These are phyloP conservation scores for Calocybe gangraenosa DNA, from an alignment of 768 basidiomycete species.

Conservation along the genomic window DNA sequence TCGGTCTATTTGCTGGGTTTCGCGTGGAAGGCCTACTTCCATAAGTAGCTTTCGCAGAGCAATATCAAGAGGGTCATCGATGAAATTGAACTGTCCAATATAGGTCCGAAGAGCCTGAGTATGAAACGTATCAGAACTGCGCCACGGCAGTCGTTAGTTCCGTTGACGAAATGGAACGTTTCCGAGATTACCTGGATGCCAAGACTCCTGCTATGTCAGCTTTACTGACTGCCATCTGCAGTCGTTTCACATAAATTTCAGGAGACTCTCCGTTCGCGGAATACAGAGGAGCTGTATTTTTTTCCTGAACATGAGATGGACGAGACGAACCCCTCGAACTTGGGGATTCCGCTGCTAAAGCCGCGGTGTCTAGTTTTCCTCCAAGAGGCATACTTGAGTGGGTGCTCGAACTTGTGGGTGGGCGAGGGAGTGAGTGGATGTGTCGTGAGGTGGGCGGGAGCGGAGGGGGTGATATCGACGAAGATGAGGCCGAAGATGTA, in stretches of 20 bases:
- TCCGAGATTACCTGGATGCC: constrained; percentile 63
- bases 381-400: not conserved
- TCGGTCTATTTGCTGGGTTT: constrained; percentile 98
- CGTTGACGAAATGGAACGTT: not conserved
- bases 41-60: constrained; percentile 87
- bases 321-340: constrained; percentile 37
- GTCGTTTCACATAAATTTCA: constrained; percentile 61
- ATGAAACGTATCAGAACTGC: constrained; percentile 71
- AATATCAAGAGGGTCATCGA: constrained; percentile 80
- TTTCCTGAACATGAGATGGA: constrained; percentile 37
- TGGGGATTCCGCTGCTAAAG: constrained; percentile 14
- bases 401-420: constrained; percentile 8
- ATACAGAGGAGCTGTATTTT: constrained; percentile 46
- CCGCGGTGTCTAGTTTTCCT: constrained; percentile 5
- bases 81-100: constrained; percentile 75
- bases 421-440: constrained; percentile 17
- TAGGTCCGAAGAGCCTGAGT: constrained; percentile 64
- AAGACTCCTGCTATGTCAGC: constrained; percentile 77
- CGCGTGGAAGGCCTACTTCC: constrained; percentile 87
- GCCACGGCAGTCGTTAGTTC: not conserved
- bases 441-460: constrained; percentile 15
- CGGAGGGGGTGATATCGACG: constrained; percentile 32
- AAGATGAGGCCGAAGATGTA: constrained; percentile 41
- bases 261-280: constrained; percentile 59
- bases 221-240: constrained; percentile 63